phyloP scores from a whole-genome alignment of 164 flowering plant species.

The Dillenia turbinata region DNA sequence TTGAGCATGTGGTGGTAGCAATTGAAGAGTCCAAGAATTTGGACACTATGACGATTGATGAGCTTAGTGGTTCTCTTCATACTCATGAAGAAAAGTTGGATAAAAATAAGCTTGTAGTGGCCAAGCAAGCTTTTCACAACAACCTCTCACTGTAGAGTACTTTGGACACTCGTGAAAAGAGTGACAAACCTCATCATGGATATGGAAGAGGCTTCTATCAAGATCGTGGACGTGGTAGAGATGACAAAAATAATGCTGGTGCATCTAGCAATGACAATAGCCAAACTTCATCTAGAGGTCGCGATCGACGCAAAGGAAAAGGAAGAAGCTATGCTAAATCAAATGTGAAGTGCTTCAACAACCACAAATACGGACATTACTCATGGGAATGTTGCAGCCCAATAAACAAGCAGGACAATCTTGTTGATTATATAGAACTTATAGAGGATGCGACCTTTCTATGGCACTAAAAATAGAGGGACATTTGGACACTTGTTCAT shows the following conservation, averaged over 20 bases:
- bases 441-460: not conserved
- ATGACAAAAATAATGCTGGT: not conserved
- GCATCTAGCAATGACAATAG: not conserved
- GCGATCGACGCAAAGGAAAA: not conserved
- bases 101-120: not conserved
- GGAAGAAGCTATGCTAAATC: too few species aligned
- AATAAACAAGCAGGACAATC: not conserved
- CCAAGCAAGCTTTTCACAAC: not conserved
- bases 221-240: not conserved
- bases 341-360: not conserved
- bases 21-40: not conserved
- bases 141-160: not conserved
- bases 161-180: not conserved
- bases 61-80: not conserved
- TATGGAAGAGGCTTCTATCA: not conserved
- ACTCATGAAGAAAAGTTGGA: not conserved
- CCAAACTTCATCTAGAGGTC: not conserved
- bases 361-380: not conserved
- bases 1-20: too few species aligned
- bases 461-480: not conserved
- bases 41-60: not conserved
- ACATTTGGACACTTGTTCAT: not conserved
- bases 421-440: not conserved
- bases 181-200: not conserved
- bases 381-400: not conserved